Evolutionary conservation across 2,329 filamentous ascomycete genomes (phyloP).

Genomic region (Colletotrichum brevisporum): DNA sequence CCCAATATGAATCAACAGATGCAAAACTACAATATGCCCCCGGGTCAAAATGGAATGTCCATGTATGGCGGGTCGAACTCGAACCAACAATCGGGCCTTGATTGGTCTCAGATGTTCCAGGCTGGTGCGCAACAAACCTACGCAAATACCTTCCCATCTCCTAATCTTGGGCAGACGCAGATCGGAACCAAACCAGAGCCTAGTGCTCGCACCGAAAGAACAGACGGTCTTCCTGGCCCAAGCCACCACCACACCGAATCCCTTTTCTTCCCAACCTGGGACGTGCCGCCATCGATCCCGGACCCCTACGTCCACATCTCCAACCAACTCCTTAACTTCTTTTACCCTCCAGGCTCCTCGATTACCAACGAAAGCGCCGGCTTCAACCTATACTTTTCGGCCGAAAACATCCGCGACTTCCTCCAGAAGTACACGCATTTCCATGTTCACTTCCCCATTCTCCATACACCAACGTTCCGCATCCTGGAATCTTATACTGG

Average conservation of each 20-base stretch:
- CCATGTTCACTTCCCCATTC: conserved; percentile 79
- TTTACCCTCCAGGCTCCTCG: conserved; percentile 69
- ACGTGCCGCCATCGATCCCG: conserved; percentile 60
- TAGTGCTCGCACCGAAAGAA: conserved; percentile 66
- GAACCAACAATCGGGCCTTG: conserved; percentile 75
- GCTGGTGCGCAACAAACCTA: conserved; percentile 77
- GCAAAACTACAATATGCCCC: conserved; percentile 75
- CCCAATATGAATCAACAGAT: conserved; percentile 74
- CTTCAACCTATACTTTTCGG: conserved; percentile 73
- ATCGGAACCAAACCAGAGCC: conserved; percentile 78
- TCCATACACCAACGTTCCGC: conserved; percentile 80
- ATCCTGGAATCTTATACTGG: conserved; percentile 76
- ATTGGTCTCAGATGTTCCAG: conserved; percentile 86
- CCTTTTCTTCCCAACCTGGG: conserved; percentile 65
- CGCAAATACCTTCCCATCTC: conserved; percentile 70
- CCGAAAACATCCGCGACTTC: conserved; percentile 79
- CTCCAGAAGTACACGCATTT: conserved; percentile 80
- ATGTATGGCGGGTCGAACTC: conserved; percentile 73
- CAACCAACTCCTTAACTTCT: conserved; percentile 69
- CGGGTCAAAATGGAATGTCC: conserved; percentile 74
- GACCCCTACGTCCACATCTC: conserved; percentile 69
- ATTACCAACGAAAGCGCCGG: conserved; percentile 68
- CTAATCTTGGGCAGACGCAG: conserved; percentile 79
- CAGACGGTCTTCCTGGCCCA: conserved; percentile 60
- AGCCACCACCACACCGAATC: conserved; percentile 55